A percentile compares a stretch with the other conserved stretches of the same genome.
phyloP scores from a whole-genome alignment of 1,139 yeast species.

The Williopsis jadinii region DNA sequence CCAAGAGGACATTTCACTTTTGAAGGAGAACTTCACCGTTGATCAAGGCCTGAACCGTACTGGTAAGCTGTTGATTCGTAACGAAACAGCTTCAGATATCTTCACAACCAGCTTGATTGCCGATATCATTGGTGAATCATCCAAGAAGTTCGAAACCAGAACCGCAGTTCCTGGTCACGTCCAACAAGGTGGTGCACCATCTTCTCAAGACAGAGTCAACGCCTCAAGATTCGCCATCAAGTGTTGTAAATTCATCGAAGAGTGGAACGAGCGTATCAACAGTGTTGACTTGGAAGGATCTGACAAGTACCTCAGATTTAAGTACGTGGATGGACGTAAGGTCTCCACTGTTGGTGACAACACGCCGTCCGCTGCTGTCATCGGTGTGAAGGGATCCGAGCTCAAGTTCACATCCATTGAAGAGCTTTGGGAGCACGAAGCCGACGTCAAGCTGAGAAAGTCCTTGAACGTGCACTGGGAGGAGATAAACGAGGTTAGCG shows the following conservation, averaged over 20 bases:
- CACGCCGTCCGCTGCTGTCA: conserved; percentile 48
- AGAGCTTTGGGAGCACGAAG: conserved; percentile 49
- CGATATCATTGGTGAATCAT: conserved; percentile 73
- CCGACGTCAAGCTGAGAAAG: conserved; percentile 55
- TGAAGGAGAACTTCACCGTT: conserved; percentile 57
- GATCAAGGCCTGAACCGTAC: conserved; percentile 69
- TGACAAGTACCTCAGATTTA: conserved; percentile 33
- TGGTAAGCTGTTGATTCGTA: conserved; percentile 82
- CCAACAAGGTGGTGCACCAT: conserved; percentile 96
- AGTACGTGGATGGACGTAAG: conserved; percentile 33
- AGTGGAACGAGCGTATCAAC: conserved; percentile 27
- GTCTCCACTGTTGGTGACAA: conserved; percentile 32
- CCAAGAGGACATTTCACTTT: conserved; percentile 52
- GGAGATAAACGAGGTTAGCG: conserved; percentile 49
- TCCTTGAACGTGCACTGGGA: conserved; percentile 67
- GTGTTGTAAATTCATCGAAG: conserved; percentile 82
- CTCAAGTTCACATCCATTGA: conserved; percentile 49
- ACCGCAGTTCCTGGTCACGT: conserved; percentile 98
- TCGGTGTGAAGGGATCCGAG: conserved; percentile 63
- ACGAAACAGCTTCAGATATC: conserved; percentile 78
- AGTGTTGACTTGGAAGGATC: conserved; percentile 24
- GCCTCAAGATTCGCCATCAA: conserved; percentile 87
- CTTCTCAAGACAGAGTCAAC: conserved; percentile 89
- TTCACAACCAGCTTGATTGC: conserved; percentile 78
- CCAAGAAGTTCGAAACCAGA: conserved; percentile 72